Conservation (phyloP, 164 flowering plant genomes). For the Magnolia sinica region DNA sequence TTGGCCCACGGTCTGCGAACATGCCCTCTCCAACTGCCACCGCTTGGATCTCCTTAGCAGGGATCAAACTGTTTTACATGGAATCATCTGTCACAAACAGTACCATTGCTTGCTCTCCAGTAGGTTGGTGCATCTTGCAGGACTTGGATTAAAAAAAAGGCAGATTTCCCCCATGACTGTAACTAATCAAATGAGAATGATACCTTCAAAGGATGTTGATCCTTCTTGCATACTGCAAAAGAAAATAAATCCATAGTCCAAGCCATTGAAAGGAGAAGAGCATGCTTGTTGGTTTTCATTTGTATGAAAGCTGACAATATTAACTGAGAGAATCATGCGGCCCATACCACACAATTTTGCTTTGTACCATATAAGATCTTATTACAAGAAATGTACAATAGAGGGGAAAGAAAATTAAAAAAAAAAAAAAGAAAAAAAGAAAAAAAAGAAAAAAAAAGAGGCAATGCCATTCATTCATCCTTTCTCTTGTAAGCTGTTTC, state of each 20-base stretch:
- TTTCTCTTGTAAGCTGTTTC: conserved; percentile 5
- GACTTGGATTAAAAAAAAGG: conserved; percentile 8
- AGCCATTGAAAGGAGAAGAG: conserved; percentile 11
- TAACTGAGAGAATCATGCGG: conserved; percentile 30
- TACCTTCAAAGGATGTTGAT: not conserved
- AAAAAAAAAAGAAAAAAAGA: conserved; percentile 10
- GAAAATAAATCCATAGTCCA: not conserved
- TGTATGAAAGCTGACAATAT: conserved; percentile 26
- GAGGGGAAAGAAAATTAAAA: conserved; percentile 20
- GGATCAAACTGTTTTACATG: conserved; percentile 11
- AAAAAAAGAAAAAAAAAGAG: conserved; percentile 15
- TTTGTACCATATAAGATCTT: conserved; percentile 60
- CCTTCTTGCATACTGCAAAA: not conserved
- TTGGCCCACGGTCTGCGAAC: not conserved
- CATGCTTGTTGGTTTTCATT: conserved; percentile 29
- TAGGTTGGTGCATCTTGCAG: conserved; percentile 26
- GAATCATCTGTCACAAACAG: conserved; percentile 15
- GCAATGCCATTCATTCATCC: conserved; percentile 37
- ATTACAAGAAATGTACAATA: conserved; percentile 52
- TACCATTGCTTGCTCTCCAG: conserved; percentile 17
- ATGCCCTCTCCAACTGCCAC: not conserved
- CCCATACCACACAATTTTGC: conserved; percentile 57
- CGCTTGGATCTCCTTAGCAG: not conserved
- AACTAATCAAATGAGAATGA: not conserved
- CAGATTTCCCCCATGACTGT: not conserved